A percentile compares a stretch with the other conserved stretches of the same genome.
Conservation (phyloP, 140 eudicot species). For the Flaveria floridana region DNA sequence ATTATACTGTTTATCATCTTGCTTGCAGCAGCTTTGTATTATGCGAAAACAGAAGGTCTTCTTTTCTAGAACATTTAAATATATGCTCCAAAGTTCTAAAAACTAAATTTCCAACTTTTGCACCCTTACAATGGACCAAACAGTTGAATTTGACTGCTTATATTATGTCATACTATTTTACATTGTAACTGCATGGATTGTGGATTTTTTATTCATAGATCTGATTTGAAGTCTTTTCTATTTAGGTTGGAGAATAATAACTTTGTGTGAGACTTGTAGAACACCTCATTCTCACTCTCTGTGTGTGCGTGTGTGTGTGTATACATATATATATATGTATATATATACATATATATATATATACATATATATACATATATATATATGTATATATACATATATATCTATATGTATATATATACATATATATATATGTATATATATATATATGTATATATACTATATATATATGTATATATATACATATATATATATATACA, state of each 20-base stretch:
- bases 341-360: too few relatives aligned
- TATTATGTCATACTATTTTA: constrained; percentile 9
- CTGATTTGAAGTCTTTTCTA: constrained; percentile 1
- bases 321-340: too few relatives aligned
- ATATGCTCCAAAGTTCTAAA: background rate
- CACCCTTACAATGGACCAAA: constrained; percentile 6
- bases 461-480: too few relatives aligned
- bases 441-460: too few relatives aligned
- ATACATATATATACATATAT: too few relatives aligned
- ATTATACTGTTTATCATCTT: constrained; percentile 46
- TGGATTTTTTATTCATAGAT: constrained; percentile 13
- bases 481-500: too few relatives aligned
- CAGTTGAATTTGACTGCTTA: constrained; percentile 21
- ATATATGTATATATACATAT: too few relatives aligned
- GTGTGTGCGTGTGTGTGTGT: too few relatives aligned
- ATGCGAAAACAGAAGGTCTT: constrained; percentile 41
- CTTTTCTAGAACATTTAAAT: constrained; percentile 14
- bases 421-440: too few relatives aligned
- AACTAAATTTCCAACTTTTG: constrained; percentile 14
- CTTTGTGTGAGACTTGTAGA: background rate
- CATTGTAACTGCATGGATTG: constrained; percentile 21
- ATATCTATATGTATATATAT: too few relatives aligned
- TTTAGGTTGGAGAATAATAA: background rate
- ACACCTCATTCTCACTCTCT: too few relatives aligned
- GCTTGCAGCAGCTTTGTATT: constrained; percentile 53